These are phyloP conservation scores for Macadamia tetraphylla DNA, from an alignment of 164 flowering plant genomes.

Conservation along the genomic window DNA sequence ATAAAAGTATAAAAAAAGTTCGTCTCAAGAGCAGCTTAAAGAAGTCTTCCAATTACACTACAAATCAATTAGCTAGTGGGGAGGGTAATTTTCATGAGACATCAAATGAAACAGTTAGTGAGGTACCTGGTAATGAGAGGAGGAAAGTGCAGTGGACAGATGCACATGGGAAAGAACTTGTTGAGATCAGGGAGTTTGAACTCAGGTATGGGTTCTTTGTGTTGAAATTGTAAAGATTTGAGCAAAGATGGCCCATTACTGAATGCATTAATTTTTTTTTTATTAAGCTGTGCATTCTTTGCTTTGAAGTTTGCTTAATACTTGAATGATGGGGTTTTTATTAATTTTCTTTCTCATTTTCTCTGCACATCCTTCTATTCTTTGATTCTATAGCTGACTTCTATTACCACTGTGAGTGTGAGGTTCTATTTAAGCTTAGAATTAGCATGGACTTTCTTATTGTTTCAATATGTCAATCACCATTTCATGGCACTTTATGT, in stretches of 20 bases:
- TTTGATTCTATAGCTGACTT: background rate
- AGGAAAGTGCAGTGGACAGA: slow-evolving; percentile 94
- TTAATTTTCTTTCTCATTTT: background rate
- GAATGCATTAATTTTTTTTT: background rate
- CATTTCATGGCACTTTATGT: no score
- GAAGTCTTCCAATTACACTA: slow-evolving; percentile 33
- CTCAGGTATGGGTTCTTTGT: slow-evolving; percentile 52
- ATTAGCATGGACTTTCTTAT: background rate
- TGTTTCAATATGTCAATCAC: no score
- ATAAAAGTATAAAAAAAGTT: slow-evolving; percentile 22
- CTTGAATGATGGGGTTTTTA: background rate
- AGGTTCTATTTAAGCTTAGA: background rate
- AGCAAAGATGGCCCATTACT: background rate
- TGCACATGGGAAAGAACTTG: slow-evolving; percentile 73
- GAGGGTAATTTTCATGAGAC: slow-evolving; percentile 3
- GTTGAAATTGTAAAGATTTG: background rate
- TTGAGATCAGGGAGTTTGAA: slow-evolving; percentile 79
- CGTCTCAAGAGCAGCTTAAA: slow-evolving; percentile 69
- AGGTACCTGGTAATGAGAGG: slow-evolving; percentile 30
- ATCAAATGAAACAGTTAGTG: slow-evolving; percentile 22
- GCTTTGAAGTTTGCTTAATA: background rate
- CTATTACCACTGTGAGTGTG: background rate
- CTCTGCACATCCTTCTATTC: background rate
- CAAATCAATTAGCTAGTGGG: slow-evolving; percentile 17
- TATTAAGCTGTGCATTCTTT: background rate